Base-by-base conservation (phyloP, 345 rosid genomes). In the Fremontodendron californicum region DNA sequence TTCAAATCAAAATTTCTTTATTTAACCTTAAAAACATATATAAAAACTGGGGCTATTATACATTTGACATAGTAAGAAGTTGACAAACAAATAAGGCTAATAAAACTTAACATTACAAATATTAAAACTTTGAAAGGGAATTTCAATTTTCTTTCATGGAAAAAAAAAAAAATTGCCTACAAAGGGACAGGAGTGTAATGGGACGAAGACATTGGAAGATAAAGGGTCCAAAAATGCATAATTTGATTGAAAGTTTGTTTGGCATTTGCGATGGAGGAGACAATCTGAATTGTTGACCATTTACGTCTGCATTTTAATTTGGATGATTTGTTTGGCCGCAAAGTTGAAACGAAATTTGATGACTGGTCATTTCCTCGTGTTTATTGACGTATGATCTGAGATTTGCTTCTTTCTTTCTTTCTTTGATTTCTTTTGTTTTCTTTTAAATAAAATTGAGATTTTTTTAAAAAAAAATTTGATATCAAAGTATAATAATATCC, bases 201-300 rank as follows among this genome's bases (percentile, higher is more conserved):
- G 48, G 70, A 61, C 48, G 16, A 78, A 31, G 42, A 31, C 74
- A 51, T 29, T 3, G 35, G 12, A n/a, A 43, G 60, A 61, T 21
- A 23, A 63, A 70, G 21, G 31, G 39, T 31, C 37, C 12, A 3
- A 37, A 42, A 61, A 42, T 12, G 25, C 19, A 52, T 29, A 27
- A 64, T 16, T 37, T 45, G 64, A 68, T 60, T 60, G 55, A 43
- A 43, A 43, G 63, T 55, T 23, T 55, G 16, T 42, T 68, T 45
- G 78, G 62, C 49, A 18, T 13, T 58, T 55, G 33, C 31, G 45
- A 69, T 68, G 16, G 67, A 6, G 16, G 67, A 6, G 78, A 61
- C 72, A 27, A 39, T 54, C 62, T 66, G 31, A 48, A 62, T 78
- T 51, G 63, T 63, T 51, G 66, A 27, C 52, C 29, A 9, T 23